phyloP scores from a whole-genome alignment of 805 yeast genomes.

The Starmerella vaccinii region DNA sequence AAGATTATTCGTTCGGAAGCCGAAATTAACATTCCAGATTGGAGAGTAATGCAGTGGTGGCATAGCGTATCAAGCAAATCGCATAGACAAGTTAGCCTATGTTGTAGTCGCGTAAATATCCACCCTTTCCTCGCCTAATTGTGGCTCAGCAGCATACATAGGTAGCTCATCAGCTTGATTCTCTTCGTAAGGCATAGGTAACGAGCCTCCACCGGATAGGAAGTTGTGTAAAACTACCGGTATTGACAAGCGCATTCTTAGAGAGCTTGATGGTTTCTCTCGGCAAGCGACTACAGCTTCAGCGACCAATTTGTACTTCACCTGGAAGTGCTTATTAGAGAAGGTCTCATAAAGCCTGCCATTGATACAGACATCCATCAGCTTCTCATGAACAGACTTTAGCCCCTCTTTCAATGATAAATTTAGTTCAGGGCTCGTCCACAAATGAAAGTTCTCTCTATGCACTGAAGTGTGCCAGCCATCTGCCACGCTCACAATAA shows the following conservation, averaged over 20 bases:
- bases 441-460: slow-evolving; percentile 8
- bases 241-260: slow-evolving; percentile 8
- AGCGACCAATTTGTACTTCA: slow-evolving; percentile 18
- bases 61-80: neutral
- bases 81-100: no score
- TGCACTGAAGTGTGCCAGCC: slow-evolving; percentile 14
- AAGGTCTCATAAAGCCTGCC: slow-evolving; percentile 17
- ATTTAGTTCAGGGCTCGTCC: neutral
- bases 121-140: slow-evolving; percentile 9
- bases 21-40: no score
- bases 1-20: no score
- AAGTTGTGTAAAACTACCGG: slow-evolving; percentile 14
- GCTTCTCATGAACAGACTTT: slow-evolving; percentile 7
- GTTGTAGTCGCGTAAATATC: neutral
- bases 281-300: slow-evolving; percentile 11
- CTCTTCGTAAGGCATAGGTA: neutral
- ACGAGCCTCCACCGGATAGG: neutral
- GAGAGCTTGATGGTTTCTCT: slow-evolving; percentile 12
- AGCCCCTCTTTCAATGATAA: slow-evolving; percentile 14
- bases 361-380: slow-evolving; percentile 2
- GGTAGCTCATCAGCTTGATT: slow-evolving; percentile 9
- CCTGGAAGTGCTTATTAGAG: slow-evolving; percentile 12
- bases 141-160: slow-evolving; percentile 6
- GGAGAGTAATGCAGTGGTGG: no score
- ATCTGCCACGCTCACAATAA: slow-evolving; percentile 15